Evolutionary conservation across 176 grass and related monocot genomes (phyloP).

Genomic region (Paspalum notatum): DNA sequence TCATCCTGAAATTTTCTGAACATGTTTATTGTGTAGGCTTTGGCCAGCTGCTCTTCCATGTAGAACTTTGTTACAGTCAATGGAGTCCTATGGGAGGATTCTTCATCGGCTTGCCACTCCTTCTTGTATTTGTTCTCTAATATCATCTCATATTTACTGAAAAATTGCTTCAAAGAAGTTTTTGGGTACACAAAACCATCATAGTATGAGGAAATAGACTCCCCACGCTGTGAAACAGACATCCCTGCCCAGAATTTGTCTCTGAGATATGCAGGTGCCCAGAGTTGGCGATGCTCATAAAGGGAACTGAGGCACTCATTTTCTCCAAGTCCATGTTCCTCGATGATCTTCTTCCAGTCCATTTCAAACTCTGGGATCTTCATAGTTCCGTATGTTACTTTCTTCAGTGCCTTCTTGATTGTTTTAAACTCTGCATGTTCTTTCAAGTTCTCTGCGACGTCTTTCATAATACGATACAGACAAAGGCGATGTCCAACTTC

Average conservation of each 20-base stretch:
- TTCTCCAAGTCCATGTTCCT: conserved; percentile 71
- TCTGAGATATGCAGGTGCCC: conserved; percentile 86
- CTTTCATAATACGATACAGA: conserved; percentile 79
- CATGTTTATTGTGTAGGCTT: conserved; percentile 89
- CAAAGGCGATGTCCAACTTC: conserved; percentile 77
- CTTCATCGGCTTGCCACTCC: conserved; percentile 80
- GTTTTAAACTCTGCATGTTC: conserved; percentile 72
- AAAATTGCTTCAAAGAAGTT: conserved; percentile 95
- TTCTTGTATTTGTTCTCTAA: conserved; percentile 93
- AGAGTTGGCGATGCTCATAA: conserved; percentile 76
- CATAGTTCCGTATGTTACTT: conserved; percentile 70
- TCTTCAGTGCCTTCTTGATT: conserved; percentile 76
- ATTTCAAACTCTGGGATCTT: conserved; percentile 69
- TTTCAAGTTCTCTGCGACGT: conserved; percentile 79
- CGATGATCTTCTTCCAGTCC: conserved; percentile 76
- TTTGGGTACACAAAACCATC: conserved; percentile 92
- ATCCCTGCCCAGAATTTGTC: conserved; percentile 88
- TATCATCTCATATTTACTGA: conserved; percentile 85
- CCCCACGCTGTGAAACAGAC: conserved; percentile 67
- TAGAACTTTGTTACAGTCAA: conserved; percentile 91
- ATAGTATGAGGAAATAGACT: conserved; percentile 73
- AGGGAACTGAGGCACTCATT: conserved; percentile 85
- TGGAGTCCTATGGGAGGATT: conserved; percentile 86
- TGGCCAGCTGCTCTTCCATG: conserved; percentile 93
- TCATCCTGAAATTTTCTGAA: conserved; percentile 98